Evolutionary conservation across 164 flowering plant genomes (phyloP).

Genomic region (Euptelea pleiosperma): DNA sequence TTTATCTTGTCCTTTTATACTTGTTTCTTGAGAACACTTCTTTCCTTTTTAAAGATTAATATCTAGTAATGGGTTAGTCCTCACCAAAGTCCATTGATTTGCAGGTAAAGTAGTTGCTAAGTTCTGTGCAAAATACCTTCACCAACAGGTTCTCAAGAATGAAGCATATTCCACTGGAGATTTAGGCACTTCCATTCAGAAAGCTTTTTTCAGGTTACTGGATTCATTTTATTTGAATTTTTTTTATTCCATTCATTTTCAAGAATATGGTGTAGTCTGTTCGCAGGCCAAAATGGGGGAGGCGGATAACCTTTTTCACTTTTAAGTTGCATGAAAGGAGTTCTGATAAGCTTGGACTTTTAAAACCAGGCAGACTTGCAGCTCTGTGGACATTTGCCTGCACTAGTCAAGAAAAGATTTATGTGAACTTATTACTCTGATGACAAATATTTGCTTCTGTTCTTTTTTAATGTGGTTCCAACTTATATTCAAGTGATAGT

Average conservation of each 20-base stretch:
- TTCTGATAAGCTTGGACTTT: no score
- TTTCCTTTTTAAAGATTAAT: neutral
- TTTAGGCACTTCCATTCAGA: conserved; percentile 73
- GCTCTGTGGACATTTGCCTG: no score
- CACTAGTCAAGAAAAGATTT: neutral
- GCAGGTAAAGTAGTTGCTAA: conserved; percentile 98
- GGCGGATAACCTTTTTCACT: neutral
- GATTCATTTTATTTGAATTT: neutral
- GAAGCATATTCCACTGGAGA: conserved; percentile 88
- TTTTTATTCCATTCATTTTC: neutral
- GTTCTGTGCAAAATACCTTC: conserved; percentile 96
- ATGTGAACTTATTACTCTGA: neutral
- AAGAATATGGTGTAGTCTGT: neutral
- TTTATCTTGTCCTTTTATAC: no score
- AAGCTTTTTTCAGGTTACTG: conserved; percentile 81
- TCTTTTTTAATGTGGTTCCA: neutral
- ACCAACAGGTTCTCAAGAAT: conserved; percentile 79
- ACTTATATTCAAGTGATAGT: neutral
- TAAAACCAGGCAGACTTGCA: no score
- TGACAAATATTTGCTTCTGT: neutral
- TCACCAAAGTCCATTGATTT: conserved; percentile 10
- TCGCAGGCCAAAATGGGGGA: neutral
- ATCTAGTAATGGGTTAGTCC: neutral
- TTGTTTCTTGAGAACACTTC: no score
- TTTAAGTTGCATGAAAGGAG: no score